Evolutionary conservation across 345 rosid species (phyloP).

Genomic region (Angophora floribunda): DNA sequence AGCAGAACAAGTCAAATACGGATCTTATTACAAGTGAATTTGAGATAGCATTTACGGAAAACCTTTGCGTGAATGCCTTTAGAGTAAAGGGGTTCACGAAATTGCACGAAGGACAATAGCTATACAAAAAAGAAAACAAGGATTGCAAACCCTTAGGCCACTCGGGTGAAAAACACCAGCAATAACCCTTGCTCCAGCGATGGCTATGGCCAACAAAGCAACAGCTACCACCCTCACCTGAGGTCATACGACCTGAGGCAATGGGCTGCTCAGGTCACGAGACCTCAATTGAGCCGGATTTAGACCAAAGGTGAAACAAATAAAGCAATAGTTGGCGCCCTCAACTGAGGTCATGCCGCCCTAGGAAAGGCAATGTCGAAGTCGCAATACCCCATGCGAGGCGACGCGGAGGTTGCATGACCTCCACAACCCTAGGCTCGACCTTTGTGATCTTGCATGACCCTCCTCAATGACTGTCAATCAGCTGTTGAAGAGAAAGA

Average conservation of each 20-base stretch:
- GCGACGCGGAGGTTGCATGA: neutral
- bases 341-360: neutral
- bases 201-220: neutral
- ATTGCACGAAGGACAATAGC: neutral
- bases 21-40: neutral
- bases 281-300: neutral
- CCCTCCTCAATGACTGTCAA: neutral
- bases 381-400: neutral
- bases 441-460: neutral
- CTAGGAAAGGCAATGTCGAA: accelerated
- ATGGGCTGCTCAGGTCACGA: neutral
- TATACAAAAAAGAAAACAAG: neutral
- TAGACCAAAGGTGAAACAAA: neutral
- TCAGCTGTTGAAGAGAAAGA: neutral
- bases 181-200: neutral
- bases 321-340: neutral
- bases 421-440: neutral
- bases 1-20: neutral
- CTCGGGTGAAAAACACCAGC: neutral
- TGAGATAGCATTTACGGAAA: neutral
- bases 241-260: neutral
- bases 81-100: neutral
- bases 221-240: neutral
- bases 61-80: neutral
- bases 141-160: neutral